Conservation (phyloP, 495 filamentous ascomycete genomes). For the Neurospora sp. region DNA sequence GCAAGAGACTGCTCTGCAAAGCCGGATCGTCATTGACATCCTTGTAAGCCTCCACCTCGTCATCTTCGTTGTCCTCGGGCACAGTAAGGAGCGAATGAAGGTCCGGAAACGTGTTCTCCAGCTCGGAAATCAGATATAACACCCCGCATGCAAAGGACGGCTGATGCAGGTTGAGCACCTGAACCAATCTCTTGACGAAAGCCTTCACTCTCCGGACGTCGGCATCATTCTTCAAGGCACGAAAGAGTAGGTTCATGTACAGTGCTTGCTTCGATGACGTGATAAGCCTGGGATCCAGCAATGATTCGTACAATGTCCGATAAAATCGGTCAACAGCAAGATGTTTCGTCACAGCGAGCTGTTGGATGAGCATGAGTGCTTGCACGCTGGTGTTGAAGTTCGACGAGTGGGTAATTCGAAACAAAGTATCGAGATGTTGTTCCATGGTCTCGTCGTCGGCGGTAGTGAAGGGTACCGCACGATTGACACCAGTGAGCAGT, state of each 20-base stretch:
- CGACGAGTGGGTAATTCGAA: slow-evolving; percentile 89
- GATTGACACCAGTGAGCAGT: slow-evolving; percentile 87
- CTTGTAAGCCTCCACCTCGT: slow-evolving; percentile 29
- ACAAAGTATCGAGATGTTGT: slow-evolving; percentile 84
- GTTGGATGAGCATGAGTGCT: slow-evolving; percentile 90
- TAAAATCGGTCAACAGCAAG: slow-evolving; percentile 80
- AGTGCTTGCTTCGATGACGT: slow-evolving; percentile 90
- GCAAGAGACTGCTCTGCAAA: slow-evolving; percentile 4
- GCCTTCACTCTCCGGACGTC: slow-evolving; percentile 86
- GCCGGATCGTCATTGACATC: slow-evolving; percentile 53
- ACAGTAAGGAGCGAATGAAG: slow-evolving; percentile 63
- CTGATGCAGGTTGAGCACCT: slow-evolving; percentile 78
- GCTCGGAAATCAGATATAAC: slow-evolving; percentile 74
- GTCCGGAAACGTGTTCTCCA: slow-evolving; percentile 65
- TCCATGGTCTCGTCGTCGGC: slow-evolving; percentile 70
- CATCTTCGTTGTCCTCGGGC: slow-evolving; percentile 50
- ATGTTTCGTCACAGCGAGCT: slow-evolving; percentile 71
- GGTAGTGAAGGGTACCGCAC: slow-evolving; percentile 85
- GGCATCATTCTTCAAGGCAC: slow-evolving; percentile 74
- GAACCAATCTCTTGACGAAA: slow-evolving; percentile 85
- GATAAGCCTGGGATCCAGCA: slow-evolving; percentile 78
- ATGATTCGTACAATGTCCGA: slow-evolving; percentile 86
- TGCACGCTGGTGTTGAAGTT: slow-evolving; percentile 99
- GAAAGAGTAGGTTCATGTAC: slow-evolving; percentile 86
- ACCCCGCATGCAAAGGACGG: slow-evolving; percentile 86